Conservation (phyloP, 768 basidiomycete genomes). For the Lentinus tigrinus region DNA sequence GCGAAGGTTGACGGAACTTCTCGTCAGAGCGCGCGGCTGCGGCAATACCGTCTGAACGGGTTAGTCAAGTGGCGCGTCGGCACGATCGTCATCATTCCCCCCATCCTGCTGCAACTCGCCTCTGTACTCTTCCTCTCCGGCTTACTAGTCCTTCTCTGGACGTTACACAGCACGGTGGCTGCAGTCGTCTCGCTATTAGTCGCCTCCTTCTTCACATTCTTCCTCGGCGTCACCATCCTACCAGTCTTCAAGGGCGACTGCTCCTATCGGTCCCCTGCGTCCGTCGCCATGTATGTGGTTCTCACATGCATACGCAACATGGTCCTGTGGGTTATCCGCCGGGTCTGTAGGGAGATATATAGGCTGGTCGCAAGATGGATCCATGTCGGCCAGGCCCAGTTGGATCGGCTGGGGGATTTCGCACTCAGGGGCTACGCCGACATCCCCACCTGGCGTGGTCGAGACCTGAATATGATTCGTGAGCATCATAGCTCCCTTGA, state of each 20-base stretch:
- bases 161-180: slow-evolving; percentile 17
- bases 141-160: slow-evolving; percentile 20
- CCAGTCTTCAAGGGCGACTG: slow-evolving; percentile 17
- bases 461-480: neutral
- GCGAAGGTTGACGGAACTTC: slow-evolving; percentile 19
- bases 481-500: neutral
- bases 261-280: slow-evolving; percentile 18
- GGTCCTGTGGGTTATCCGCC: too few relatives aligned
- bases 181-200: slow-evolving; percentile 11
- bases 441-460: slow-evolving; percentile 5
- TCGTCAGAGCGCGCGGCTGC: slow-evolving; percentile 19
- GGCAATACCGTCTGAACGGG: slow-evolving; percentile 24
- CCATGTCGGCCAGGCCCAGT: too few relatives aligned
- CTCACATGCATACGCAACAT: neutral
- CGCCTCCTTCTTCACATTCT: slow-evolving; percentile 9
- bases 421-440: neutral
- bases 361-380: too few relatives aligned
- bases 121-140: slow-evolving; percentile 20
- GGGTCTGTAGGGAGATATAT: too few relatives aligned
- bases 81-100: slow-evolving; percentile 22
- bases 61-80: slow-evolving; percentile 22
- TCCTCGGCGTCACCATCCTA: slow-evolving; percentile 13
- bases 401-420: too few relatives aligned
- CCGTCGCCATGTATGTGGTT: slow-evolving; percentile 7
- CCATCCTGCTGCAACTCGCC: slow-evolving; percentile 15